These are phyloP conservation scores for Trichoderma pleuroti DNA, from an alignment of 2,329 filamentous ascomycete genomes.

Conservation along the genomic window DNA sequence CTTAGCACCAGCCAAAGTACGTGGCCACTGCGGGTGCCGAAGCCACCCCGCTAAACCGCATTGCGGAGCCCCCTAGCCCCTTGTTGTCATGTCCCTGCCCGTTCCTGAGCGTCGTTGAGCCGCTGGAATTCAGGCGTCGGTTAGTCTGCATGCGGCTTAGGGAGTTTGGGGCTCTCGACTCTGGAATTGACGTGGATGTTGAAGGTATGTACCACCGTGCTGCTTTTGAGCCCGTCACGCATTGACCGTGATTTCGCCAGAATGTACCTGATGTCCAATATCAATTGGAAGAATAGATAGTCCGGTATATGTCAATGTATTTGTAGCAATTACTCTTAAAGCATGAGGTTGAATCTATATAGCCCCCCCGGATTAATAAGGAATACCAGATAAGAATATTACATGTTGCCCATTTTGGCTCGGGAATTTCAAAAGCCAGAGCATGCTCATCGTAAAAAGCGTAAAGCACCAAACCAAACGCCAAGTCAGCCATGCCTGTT, in stretches of 20 bases:
- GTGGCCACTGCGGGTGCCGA: slow-evolving; percentile 7
- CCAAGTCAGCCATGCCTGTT: slow-evolving; percentile 10
- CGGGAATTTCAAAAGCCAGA: background rate
- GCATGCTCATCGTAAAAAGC: slow-evolving; percentile 7
- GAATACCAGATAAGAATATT: background rate
- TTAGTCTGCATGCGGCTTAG: slow-evolving; percentile 4
- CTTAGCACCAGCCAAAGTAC: slow-evolving; percentile 6
- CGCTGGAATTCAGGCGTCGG: background rate
- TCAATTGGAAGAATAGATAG: too few species aligned
- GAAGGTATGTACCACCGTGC: background rate
- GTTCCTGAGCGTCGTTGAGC: background rate
- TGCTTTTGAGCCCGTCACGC: background rate
- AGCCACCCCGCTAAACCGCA: slow-evolving; percentile 11
- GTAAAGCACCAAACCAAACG: slow-evolving; percentile 18
- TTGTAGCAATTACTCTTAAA: background rate
- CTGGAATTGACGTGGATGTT: too few species aligned
- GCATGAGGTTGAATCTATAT: slow-evolving; percentile 11
- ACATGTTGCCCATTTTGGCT: slow-evolving; percentile 5
- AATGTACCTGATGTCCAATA: background rate
- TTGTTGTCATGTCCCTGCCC: background rate
- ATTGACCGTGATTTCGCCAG: background rate
- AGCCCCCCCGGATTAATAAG: slow-evolving; percentile 7
- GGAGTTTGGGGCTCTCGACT: background rate
- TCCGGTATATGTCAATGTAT: background rate
- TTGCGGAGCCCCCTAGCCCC: background rate